Evolutionary conservation across 1,284 basidiomycete genomes (phyloP).

Genomic region (Sphagnurus paluster): DNA sequence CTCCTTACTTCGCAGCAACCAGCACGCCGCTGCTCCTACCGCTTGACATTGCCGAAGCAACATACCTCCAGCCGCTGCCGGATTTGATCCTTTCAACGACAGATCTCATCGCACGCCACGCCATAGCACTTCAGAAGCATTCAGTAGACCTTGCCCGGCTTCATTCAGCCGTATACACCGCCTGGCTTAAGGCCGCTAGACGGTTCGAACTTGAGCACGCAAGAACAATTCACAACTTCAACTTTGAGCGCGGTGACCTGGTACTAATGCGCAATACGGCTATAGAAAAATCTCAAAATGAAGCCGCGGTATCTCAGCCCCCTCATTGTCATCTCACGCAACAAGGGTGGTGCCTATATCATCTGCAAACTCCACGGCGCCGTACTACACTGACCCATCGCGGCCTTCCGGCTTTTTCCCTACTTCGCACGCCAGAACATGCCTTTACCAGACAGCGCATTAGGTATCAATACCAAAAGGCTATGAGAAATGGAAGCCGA

Average conservation of each 20-base stretch:
- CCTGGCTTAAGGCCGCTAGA: constrained; percentile 19
- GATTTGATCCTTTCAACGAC: constrained; percentile 16
- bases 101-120: constrained; percentile 21
- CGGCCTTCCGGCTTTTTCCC: constrained; percentile 33
- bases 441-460: too few species aligned
- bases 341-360: constrained; percentile 30
- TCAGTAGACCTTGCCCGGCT: constrained; percentile 19
- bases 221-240: constrained; percentile 26
- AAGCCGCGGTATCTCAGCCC: constrained; percentile 38
- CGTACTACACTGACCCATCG: constrained; percentile 24
- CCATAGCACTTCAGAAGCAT: constrained; percentile 23
- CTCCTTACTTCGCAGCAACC: constrained; percentile 30
- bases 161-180: constrained; percentile 21
- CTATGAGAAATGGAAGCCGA: too few species aligned
- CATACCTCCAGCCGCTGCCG: constrained; percentile 24
- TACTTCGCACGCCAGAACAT: constrained; percentile 22
- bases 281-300: constrained; percentile 29
- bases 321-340: constrained; percentile 31
- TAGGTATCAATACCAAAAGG: too few species aligned
- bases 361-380: constrained; percentile 33
- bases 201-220: constrained; percentile 23
- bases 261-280: constrained; percentile 36
- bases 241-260: constrained; percentile 34
- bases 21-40: constrained; percentile 34
- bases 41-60: constrained; percentile 34